Percentiles rank a stretch among this genome's conserved stretches.
Conservation (phyloP, 306 rosid genomes). For the Trifolium subterraneum region DNA sequence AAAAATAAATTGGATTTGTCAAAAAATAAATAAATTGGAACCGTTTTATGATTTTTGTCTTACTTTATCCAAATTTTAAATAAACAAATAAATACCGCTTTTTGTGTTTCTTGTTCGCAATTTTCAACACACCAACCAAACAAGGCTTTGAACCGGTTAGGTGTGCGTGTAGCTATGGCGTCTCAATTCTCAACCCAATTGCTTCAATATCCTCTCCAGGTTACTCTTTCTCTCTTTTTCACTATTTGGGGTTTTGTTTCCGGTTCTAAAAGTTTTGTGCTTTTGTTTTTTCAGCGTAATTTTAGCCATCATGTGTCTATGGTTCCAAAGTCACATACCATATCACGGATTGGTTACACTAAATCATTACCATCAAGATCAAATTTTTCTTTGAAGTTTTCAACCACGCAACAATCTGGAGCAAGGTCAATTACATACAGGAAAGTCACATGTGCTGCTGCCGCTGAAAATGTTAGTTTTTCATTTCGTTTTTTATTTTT, state of each 20-base stretch:
- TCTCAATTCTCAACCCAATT: constrained; percentile 50
- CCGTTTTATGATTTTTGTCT: not conserved
- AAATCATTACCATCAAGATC: constrained; percentile 49
- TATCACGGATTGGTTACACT: constrained; percentile 33
- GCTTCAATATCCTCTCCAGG: constrained; percentile 53
- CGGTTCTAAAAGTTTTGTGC: not conserved
- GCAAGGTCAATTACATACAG: constrained; percentile 44
- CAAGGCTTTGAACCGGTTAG: not conserved
- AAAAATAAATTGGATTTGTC: too few species aligned
- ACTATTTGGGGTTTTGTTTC: not conserved
- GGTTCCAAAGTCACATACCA: constrained; percentile 37
- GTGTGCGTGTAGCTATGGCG: constrained; percentile 46
- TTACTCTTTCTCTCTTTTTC: constrained; percentile 7
- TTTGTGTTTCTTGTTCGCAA: not conserved
- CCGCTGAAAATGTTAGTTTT: constrained; percentile 55
- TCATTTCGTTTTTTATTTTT: constrained; percentile 4
- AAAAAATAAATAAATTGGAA: not conserved
- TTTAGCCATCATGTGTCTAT: constrained; percentile 34
- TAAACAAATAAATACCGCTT: not conserved
- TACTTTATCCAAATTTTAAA: not conserved
- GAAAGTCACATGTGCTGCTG: constrained; percentile 53
- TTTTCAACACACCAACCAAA: not conserved
- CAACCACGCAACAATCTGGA: constrained; percentile 37
- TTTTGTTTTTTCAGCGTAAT: constrained; percentile 46
- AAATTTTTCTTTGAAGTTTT: constrained; percentile 45